Conservation (phyloP, 257 asterid species). For the Craterostigma plantagineum region DNA sequence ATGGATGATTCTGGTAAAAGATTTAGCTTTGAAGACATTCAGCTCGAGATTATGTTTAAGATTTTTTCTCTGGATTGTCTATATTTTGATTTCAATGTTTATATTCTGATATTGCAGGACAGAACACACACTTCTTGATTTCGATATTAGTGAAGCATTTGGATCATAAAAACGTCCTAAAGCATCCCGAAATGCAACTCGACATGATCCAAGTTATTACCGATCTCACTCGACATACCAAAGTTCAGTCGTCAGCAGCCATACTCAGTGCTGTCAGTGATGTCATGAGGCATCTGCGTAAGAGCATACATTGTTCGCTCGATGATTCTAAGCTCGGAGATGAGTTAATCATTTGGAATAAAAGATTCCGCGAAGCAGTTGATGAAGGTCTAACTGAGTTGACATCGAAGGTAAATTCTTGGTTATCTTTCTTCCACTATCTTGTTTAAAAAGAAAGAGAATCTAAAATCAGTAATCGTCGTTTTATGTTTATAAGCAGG, state of each 20-base stretch:
- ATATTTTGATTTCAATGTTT: not conserved
- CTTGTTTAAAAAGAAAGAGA: not conserved
- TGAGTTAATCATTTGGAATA: constrained; percentile 59
- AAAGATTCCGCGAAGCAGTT: constrained; percentile 52
- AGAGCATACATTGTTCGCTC: constrained; percentile 67
- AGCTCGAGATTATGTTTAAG: too few relatives aligned
- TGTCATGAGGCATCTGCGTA: constrained; percentile 84
- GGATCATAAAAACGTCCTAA: constrained; percentile 75
- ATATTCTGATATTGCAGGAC: constrained; percentile 32
- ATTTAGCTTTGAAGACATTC: not conserved
- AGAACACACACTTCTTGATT: constrained; percentile 63
- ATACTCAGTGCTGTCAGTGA: constrained; percentile 78
- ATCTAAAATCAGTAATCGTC: not conserved
- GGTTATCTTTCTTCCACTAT: not conserved
- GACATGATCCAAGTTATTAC: constrained; percentile 69
- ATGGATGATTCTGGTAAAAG: constrained; percentile 89
- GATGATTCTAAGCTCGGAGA: constrained; percentile 68
- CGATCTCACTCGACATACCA: constrained; percentile 55
- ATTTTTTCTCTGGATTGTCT: not conserved
- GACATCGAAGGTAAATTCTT: constrained; percentile 40
- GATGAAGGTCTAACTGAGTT: constrained; percentile 77
- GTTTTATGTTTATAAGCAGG: constrained; percentile 33
- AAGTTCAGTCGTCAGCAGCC: constrained; percentile 54
- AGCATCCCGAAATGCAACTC: constrained; percentile 81
- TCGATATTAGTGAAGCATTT: constrained; percentile 85